Evolutionary conservation across 2,329 filamentous ascomycete species (phyloP).

Genomic region (Lasiodiplodia hormozganensis): DNA sequence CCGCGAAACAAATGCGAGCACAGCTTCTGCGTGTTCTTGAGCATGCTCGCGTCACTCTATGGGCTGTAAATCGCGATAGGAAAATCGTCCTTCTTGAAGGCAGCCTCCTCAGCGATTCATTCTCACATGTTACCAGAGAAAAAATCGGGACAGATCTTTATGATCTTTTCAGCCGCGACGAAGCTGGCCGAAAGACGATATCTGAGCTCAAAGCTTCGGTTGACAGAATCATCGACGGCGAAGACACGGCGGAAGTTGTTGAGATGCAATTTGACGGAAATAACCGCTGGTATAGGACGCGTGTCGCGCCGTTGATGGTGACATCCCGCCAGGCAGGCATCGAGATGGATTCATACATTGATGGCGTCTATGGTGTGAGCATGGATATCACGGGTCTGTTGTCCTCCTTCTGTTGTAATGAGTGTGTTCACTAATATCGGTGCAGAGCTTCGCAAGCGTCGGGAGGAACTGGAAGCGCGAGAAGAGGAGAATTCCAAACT

Average conservation of each 20-base stretch:
- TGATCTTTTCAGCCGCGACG: slow-evolving; percentile 60
- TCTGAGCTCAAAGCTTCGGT: slow-evolving; percentile 63
- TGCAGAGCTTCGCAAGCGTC: slow-evolving; percentile 67
- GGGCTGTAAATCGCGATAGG: slow-evolving; percentile 70
- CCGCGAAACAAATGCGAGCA: slow-evolving; percentile 70
- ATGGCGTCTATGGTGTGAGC: slow-evolving; percentile 78
- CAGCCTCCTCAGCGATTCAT: slow-evolving; percentile 50
- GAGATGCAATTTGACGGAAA: slow-evolving; percentile 66
- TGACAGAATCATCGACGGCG: slow-evolving; percentile 69
- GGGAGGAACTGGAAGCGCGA: slow-evolving; percentile 67
- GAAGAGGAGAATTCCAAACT: slow-evolving; percentile 73
- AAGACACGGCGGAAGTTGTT: slow-evolving; percentile 64
- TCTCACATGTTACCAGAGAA: slow-evolving; percentile 45
- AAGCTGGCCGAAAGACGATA: slow-evolving; percentile 40
- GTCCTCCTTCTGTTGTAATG: not conserved
- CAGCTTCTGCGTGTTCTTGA: slow-evolving; percentile 76
- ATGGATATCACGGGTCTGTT: slow-evolving; percentile 70
- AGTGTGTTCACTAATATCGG: not conserved
- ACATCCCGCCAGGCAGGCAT: slow-evolving; percentile 62
- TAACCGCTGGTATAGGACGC: slow-evolving; percentile 73
- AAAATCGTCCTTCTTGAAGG: slow-evolving; percentile 75
- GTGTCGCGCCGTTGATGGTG: slow-evolving; percentile 70
- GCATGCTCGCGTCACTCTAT: slow-evolving; percentile 77
- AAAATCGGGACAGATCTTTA: slow-evolving; percentile 68
- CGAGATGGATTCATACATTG: slow-evolving; percentile 61